A percentile compares a stretch with the other conserved stretches of the same genome.
Conservation (phyloP, 2,329 filamentous ascomycete genomes). For the Scolecobasidium constrictum region DNA sequence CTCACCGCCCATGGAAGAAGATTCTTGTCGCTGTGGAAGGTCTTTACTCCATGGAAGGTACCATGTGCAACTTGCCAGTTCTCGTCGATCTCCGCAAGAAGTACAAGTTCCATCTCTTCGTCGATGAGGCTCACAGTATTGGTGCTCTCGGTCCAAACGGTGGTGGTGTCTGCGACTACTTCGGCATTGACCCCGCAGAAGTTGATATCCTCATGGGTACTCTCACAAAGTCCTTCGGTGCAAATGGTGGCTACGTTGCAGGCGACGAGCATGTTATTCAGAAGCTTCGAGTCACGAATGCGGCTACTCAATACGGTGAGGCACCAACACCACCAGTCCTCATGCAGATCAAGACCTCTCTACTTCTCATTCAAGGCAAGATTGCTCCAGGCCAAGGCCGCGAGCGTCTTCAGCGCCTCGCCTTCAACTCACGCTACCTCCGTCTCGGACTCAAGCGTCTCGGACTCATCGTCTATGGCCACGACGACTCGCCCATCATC, state of each 20-base stretch:
- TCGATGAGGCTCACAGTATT: slow-evolving; percentile 94
- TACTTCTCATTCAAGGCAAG: slow-evolving; percentile 83
- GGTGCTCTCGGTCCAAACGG: slow-evolving; percentile 83
- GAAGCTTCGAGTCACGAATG: slow-evolving; percentile 77
- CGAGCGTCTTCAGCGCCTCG: slow-evolving; percentile 87
- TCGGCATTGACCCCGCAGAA: slow-evolving; percentile 75
- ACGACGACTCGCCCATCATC: slow-evolving; percentile 96
- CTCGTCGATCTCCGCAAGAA: slow-evolving; percentile 78
- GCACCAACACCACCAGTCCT: slow-evolving; percentile 79
- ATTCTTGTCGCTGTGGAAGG: slow-evolving; percentile 94
- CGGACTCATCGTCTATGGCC: slow-evolving; percentile 91
- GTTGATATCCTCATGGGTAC: slow-evolving; percentile 98
- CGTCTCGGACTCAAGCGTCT: slow-evolving; percentile 92
- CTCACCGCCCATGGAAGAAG: slow-evolving; percentile 99
- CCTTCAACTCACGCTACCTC: slow-evolving; percentile 98
- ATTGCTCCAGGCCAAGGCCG: slow-evolving; percentile 83
- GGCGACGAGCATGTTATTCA: slow-evolving; percentile 85
- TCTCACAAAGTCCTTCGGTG: slow-evolving; percentile 94
- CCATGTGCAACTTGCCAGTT: slow-evolving; percentile 94
- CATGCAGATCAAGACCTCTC: slow-evolving; percentile 77
- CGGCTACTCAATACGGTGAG: slow-evolving; percentile 78
- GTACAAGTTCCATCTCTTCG: slow-evolving; percentile 94
- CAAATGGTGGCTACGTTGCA: slow-evolving; percentile 92
- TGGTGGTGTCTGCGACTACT: slow-evolving; percentile 94
- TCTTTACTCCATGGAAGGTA: slow-evolving; percentile 98